These are phyloP conservation scores for Schwanniomyces occidentalis DNA, from an alignment of 805 yeast genomes.

Conservation along the genomic window DNA sequence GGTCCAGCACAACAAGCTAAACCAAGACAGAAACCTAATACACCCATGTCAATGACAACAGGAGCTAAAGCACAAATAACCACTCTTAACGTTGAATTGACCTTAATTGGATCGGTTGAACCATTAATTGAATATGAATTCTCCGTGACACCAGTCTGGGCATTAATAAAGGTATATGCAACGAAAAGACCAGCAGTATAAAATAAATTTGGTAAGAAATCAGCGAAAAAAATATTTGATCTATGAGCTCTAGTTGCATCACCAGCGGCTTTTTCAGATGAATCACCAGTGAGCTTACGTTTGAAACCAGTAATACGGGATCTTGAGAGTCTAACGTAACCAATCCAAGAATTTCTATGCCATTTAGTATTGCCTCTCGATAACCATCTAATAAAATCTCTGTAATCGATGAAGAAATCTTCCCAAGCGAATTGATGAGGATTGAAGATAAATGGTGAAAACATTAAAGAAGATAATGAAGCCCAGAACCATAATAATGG, in stretches of 20 bases:
- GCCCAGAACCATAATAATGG: constrained; percentile 98
- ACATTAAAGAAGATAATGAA: constrained; percentile 79
- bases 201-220: constrained; percentile 69
- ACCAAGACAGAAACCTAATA: constrained; percentile 70
- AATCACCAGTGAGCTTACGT: constrained; percentile 64
- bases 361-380: constrained; percentile 89
- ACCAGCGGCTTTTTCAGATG: constrained; percentile 66
- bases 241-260: constrained; percentile 77
- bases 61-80: constrained; percentile 87
- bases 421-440: constrained; percentile 98
- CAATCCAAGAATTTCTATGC: constrained; percentile 90
- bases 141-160: constrained; percentile 76
- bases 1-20: constrained; percentile 98
- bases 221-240: constrained; percentile 75
- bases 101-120: constrained; percentile 42
- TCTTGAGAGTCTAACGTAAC: constrained; percentile 76
- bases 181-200: constrained; percentile 71
- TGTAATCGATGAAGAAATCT: constrained; percentile 94
- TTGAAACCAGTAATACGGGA: constrained; percentile 92
- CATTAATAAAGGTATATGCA: constrained; percentile 79
- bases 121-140: constrained; percentile 32
- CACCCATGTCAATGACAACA: constrained; percentile 86
- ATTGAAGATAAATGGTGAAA: constrained; percentile 93
- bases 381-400: constrained; percentile 88
- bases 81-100: constrained; percentile 71